These are phyloP conservation scores for Hericium rajendrae DNA, from an alignment of 768 basidiomycete species.

Conservation along the genomic window DNA sequence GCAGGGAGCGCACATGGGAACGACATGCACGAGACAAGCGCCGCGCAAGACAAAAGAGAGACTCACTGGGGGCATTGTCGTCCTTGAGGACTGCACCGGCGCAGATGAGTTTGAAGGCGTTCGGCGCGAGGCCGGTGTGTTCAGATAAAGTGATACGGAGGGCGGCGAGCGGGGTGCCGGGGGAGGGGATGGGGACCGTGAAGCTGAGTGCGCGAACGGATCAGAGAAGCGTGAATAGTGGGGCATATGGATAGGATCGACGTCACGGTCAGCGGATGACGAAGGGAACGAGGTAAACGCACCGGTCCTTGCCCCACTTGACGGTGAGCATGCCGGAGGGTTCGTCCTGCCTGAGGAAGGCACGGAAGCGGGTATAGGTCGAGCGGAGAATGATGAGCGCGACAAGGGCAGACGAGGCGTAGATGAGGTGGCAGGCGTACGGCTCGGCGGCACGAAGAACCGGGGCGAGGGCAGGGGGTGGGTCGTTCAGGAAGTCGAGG, in stretches of 20 bases:
- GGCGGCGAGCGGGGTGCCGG: conserved; percentile 43
- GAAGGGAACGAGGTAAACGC: conserved; percentile 3
- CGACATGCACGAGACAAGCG: background rate
- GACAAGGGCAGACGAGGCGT: background rate
- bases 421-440: conserved; percentile 7
- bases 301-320: conserved; percentile 43
- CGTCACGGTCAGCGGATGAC: background rate
- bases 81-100: conserved; percentile 89
- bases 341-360: conserved; percentile 9
- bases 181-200: conserved; percentile 46
- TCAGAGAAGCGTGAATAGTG: background rate
- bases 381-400: conserved; percentile 21
- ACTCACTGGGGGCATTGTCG: conserved; percentile 54
- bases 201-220: conserved; percentile 24
- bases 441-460: background rate
- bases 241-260: conserved; percentile 1
- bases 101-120: conserved; percentile 80
- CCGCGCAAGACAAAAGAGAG: conserved; percentile 1
- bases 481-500: background rate
- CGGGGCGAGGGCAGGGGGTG: background rate
- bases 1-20: background rate
- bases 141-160: conserved; percentile 58
- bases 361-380: conserved; percentile 18
- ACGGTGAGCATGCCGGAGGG: conserved; percentile 19
- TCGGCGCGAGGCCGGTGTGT: conserved; percentile 59